A percentile compares a stretch with the other conserved stretches of the same genome.
Evolutionary conservation across 208 protist species (phyloP).

Genomic region (Acanthamoeba culbertsoni): DNA sequence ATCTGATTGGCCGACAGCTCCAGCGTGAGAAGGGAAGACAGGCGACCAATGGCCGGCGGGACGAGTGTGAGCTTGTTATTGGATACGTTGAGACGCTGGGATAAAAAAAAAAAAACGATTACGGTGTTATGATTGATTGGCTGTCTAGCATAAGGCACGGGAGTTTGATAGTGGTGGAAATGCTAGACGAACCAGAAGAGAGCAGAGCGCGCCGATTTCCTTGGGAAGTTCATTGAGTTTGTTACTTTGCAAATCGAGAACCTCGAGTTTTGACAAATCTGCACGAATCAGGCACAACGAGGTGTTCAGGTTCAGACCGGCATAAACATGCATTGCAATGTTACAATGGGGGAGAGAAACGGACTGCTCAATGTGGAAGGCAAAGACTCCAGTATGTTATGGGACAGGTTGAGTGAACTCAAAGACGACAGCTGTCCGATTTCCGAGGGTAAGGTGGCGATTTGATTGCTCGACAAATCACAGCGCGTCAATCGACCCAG

Average conservation of each 20-base stretch:
- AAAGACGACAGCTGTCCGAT: constrained; percentile 28
- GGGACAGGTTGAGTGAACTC: background rate
- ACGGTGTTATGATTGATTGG: no score
- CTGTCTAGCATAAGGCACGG: no score
- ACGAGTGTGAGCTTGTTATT: background rate
- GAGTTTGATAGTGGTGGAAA: no score
- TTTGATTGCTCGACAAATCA: constrained; percentile 17
- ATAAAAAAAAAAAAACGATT: background rate
- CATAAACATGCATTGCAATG: background rate
- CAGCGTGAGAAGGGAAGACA: background rate
- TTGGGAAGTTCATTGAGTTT: background rate
- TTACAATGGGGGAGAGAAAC: background rate
- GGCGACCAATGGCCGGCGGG: background rate
- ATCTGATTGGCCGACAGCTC: background rate
- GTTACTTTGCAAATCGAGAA: constrained; percentile 8
- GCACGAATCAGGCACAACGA: no score
- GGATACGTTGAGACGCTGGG: background rate
- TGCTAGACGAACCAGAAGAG: background rate
- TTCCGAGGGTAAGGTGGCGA: background rate
- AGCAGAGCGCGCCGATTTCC: background rate
- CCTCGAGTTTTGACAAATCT: background rate
- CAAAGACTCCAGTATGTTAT: background rate
- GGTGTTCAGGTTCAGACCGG: no score
- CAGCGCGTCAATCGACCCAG: background rate
- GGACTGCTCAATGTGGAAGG: background rate